phyloP scores from a whole-genome alignment of 345 rosid species.

The Syzygium grande region DNA sequence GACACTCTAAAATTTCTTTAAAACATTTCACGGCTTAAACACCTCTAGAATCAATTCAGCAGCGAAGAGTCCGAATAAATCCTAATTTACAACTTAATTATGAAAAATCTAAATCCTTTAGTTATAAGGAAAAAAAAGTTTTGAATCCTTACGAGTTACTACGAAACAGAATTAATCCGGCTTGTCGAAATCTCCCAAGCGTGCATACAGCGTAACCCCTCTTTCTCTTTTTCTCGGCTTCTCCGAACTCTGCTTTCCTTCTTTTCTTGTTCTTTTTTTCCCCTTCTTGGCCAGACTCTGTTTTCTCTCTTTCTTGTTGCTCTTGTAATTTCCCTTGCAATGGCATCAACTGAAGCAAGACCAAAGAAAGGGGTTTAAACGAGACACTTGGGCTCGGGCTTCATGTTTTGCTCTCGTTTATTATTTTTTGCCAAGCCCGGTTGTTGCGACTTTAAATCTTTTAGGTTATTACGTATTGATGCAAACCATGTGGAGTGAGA shows the following conservation, averaged over 20 bases:
- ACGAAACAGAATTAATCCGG: no score
- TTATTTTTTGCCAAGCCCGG: neutral
- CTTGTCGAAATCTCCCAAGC: no score
- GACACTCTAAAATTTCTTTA: neutral
- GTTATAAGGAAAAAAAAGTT: no score
- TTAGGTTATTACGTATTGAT: no score
- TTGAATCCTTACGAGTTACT: accelerated
- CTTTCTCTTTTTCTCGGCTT: no score
- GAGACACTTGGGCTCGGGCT: neutral
- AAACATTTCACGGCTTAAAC: no score
- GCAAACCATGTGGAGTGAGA: no score
- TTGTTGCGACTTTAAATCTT: neutral
- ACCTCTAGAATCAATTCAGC: neutral
- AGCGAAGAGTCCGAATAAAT: no score
- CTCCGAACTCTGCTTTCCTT: no score
- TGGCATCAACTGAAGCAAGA: neutral
- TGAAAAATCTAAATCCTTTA: accelerated
- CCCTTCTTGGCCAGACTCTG: neutral
- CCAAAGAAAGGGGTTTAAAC: neutral
- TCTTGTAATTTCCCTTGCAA: neutral
- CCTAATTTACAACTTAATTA: no score
- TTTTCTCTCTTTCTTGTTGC: neutral
- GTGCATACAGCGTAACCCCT: no score
- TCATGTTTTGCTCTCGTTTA: neutral
- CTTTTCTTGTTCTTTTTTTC: no score